Conservation (phyloP, 805 yeast species). For the Komagataella ulmi region DNA sequence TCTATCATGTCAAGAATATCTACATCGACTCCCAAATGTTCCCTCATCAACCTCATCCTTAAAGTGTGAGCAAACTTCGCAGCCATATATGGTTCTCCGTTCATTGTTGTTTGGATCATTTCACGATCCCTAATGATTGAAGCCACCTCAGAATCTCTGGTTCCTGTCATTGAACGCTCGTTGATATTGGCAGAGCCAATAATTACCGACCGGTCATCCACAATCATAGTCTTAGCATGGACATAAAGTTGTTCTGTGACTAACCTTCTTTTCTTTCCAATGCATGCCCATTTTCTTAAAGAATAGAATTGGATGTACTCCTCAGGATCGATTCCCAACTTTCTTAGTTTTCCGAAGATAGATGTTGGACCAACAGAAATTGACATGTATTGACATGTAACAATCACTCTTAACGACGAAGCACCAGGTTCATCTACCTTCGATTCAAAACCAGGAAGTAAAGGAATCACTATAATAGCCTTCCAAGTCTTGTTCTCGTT, state of each 20-base stretch:
- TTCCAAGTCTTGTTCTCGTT: conserved; percentile 70
- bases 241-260: conserved; percentile 88
- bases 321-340: conserved; percentile 75
- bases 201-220: conserved; percentile 85
- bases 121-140: conserved; percentile 78
- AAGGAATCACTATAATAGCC: conserved; percentile 82
- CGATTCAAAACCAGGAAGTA: conserved; percentile 96
- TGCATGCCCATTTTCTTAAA: conserved; percentile 87
- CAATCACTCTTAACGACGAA: conserved; percentile 86
- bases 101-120: conserved; percentile 58
- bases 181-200: conserved; percentile 97
- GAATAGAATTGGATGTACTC: conserved; percentile 89
- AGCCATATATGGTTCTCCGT: conserved; percentile 68
- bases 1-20: conserved; percentile 77
- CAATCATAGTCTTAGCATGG: conserved; percentile 86
- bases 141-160: conserved; percentile 90
- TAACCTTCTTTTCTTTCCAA: conserved; percentile 61
- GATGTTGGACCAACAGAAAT: conserved; percentile 85
- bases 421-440: conserved; percentile 91
- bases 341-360: conserved; percentile 69
- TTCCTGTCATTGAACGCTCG: conserved; percentile 92
- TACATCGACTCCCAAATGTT: conserved; percentile 89
- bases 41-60: conserved; percentile 88
- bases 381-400: conserved; percentile 92
- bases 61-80: conserved; percentile 83